These are phyloP conservation scores for Sporothrix pseudoabietina DNA, from an alignment of 2,329 filamentous ascomycete species.

Conservation along the genomic window DNA sequence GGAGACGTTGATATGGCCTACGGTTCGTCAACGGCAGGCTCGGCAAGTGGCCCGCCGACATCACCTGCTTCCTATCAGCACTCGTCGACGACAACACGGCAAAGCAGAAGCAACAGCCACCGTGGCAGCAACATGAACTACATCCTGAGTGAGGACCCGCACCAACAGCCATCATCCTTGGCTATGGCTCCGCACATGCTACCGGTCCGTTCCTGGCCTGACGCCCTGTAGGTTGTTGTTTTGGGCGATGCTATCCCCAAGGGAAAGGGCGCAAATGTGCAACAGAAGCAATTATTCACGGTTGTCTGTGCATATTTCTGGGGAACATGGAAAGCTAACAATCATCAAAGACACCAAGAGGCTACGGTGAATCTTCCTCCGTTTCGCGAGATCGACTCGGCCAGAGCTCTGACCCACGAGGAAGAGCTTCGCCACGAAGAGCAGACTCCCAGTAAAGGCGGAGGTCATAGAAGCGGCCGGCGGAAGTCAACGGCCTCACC, in stretches of 20 bases:
- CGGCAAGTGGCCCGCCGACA: neutral
- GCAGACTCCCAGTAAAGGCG: slow-evolving; percentile 11
- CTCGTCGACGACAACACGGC: neutral
- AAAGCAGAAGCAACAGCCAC: slow-evolving; percentile 16
- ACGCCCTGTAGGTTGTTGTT: slow-evolving; percentile 33
- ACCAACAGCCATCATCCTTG: slow-evolving; percentile 19
- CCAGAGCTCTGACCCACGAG: slow-evolving; percentile 28
- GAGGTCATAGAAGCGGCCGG: neutral
- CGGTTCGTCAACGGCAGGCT: neutral
- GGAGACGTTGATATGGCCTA: slow-evolving; percentile 27
- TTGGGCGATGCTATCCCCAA: slow-evolving; percentile 20
- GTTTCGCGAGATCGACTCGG: slow-evolving; percentile 32
- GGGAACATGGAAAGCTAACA: neutral
- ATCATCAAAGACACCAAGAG: slow-evolving; percentile 10
- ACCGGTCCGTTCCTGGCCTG: slow-evolving; percentile 34
- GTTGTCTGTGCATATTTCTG: neutral
- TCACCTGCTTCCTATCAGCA: slow-evolving; percentile 2
- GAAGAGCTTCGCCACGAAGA: slow-evolving; percentile 27
- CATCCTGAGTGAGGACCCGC: slow-evolving; percentile 22
- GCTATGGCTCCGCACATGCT: slow-evolving; percentile 28
- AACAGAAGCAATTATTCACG: neutral
- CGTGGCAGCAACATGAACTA: slow-evolving; percentile 26
- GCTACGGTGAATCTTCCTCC: slow-evolving; percentile 31
- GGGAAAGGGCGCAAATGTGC: neutral
- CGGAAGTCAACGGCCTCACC: slow-evolving; percentile 11